Evolutionary conservation across 352 stramenopile genomes (phyloP).

Genomic region (Phytophthora sojae): DNA sequence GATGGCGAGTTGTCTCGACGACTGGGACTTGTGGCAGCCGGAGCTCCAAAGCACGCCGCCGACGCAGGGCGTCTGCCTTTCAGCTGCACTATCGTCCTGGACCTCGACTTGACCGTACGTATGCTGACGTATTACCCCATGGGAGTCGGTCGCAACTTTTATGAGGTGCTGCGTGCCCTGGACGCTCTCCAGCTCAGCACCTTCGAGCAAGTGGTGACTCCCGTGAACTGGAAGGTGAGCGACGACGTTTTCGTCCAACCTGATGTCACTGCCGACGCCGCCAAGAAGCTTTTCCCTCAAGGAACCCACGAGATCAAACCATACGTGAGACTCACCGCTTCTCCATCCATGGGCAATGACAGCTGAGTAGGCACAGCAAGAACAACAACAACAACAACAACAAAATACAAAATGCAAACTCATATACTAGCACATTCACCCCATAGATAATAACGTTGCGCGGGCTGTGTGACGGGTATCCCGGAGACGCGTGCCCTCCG

Average conservation of each 20-base stretch:
- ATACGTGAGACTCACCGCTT: constrained; percentile 80
- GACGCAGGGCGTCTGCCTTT: constrained; percentile 68
- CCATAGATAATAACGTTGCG: constrained; percentile 39
- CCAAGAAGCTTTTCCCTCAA: constrained; percentile 82
- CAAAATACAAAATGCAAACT: constrained; percentile 18
- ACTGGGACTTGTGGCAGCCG: constrained; percentile 57
- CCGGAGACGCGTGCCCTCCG: neutral
- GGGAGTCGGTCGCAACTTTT: constrained; percentile 79
- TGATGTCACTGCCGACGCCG: constrained; percentile 61
- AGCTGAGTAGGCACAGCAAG: constrained; percentile 33
- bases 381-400: constrained; percentile 7
- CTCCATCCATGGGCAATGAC: constrained; percentile 66
- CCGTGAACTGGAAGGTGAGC: constrained; percentile 88
- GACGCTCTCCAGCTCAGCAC: constrained; percentile 77
- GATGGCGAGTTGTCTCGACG: constrained; percentile 67
- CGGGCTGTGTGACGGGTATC: constrained; percentile 19
- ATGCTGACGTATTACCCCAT: constrained; percentile 76
- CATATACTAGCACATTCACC: constrained; percentile 38
- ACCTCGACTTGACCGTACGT: constrained; percentile 76
- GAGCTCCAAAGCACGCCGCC: constrained; percentile 55
- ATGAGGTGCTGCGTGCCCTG: constrained; percentile 76
- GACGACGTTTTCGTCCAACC: constrained; percentile 89
- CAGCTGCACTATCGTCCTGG: constrained; percentile 71
- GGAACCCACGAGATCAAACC: constrained; percentile 87
- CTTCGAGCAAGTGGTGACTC: constrained; percentile 82